Conservation (phyloP, 305 asterid genomes). For the Fraxinus nigra region DNA sequence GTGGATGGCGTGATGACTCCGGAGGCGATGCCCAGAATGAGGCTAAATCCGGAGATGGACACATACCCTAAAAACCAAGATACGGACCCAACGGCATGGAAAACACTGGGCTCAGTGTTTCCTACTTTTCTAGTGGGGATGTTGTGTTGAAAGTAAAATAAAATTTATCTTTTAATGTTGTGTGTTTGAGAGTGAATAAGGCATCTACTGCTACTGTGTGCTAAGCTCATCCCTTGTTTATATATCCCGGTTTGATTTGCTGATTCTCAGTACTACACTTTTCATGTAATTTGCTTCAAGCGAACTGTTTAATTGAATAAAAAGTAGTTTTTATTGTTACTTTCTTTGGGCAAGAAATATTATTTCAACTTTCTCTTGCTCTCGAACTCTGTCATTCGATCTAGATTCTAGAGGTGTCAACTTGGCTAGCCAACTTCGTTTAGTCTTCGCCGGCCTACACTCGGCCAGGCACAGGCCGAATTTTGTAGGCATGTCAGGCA, state of each 20-base stretch:
- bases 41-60: neutral
- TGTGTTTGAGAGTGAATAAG: neutral
- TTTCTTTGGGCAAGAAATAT: neutral
- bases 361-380: neutral
- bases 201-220: neutral
- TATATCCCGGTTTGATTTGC: neutral
- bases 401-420: neutral
- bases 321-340: neutral
- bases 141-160: neutral
- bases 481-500: too few species aligned
- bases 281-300: neutral
- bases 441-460: neutral
- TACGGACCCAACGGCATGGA: neutral
- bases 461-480: neutral
- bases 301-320: neutral
- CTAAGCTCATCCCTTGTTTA: neutral
- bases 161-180: neutral
- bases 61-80: neutral
- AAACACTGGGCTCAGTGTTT: conserved; percentile 11
- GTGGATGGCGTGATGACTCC: neutral
- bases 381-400: neutral
- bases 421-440: neutral
- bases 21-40: neutral
- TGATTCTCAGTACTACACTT: neutral
- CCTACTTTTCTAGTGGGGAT: neutral